Evolutionary conservation across 1,139 yeast species (phyloP).

Genomic region (Kluyveromyces sp.): DNA sequence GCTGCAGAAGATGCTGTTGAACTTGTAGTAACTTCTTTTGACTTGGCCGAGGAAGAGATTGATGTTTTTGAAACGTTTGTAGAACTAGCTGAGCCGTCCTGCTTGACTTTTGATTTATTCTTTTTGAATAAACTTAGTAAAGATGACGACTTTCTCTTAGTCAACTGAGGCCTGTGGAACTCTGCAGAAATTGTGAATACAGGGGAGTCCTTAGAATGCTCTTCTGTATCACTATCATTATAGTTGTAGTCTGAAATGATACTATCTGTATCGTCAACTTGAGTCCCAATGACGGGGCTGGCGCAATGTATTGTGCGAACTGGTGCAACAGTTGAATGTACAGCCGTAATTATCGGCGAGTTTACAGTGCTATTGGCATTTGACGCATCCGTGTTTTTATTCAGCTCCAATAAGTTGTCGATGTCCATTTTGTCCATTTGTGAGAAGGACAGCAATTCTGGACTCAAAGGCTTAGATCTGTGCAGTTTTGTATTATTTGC

Average conservation of each 20-base stretch:
- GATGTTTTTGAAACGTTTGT: background rate
- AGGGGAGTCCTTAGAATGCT: background rate
- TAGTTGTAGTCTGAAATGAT: slow-evolving; percentile 14
- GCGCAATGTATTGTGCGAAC: background rate
- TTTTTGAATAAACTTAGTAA: slow-evolving; percentile 22
- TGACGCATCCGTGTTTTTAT: slow-evolving; percentile 18
- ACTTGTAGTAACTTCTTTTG: background rate
- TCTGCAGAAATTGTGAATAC: slow-evolving; percentile 18
- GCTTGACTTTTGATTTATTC: slow-evolving; percentile 6
- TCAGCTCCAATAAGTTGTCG: slow-evolving; percentile 22
- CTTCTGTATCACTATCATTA: background rate
- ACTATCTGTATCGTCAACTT: slow-evolving; percentile 21
- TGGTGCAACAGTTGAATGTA: slow-evolving; percentile 5
- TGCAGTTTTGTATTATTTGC: slow-evolving; percentile 8
- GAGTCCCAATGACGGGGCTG: slow-evolving; percentile 7
- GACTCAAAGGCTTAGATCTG: slow-evolving; percentile 15
- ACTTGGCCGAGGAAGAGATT: background rate
- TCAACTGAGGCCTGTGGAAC: slow-evolving; percentile 20
- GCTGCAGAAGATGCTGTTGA: background rate
- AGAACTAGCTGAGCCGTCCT: slow-evolving; percentile 6
- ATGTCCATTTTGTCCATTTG: slow-evolving; percentile 22
- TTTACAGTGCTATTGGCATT: slow-evolving; percentile 6
- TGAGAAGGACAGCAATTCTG: slow-evolving; percentile 16
- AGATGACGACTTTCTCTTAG: slow-evolving; percentile 17
- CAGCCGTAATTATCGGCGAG: slow-evolving; percentile 12